Evolutionary conservation across 1,284 basidiomycete species (phyloP), one percentile per base, ranked within the genome.

Genomic region (Puccinia triticina): DNA sequence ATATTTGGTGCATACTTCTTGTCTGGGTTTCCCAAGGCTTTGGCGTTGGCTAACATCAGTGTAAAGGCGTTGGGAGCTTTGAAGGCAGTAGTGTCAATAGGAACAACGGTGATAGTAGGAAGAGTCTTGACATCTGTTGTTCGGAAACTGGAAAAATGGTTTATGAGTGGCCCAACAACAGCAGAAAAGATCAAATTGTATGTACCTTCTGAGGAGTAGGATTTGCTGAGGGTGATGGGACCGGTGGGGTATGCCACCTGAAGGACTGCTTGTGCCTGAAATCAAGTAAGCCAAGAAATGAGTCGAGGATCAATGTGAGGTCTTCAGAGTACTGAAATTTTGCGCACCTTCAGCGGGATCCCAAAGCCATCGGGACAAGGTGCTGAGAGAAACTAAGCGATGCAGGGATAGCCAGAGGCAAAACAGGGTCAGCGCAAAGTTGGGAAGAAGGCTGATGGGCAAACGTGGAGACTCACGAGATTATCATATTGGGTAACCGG

Each of bases 331-430:
- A 16, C 16, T 10, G 5, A 14, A 32, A 34, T 2, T 14, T 32
- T 26, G 23, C 8, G 32, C 5, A 75, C 72, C 72, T 66, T 77
- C 18, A 77, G 46, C 12, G 61, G 77, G 64, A 78, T 78, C 26
- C 77, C 77, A 48, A 78, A 78, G 1, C 77, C 64, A 26, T 78
- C 77, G 50, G 77, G 77, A 66, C 71, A 78, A 48, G 40, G 40
- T 37, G 77, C n/a, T 7, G 77, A 67, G 23, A 78, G 64, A 46
- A 32, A 74, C 72, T 50, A 48, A 40, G 46, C 18, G 14, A 71
- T 16, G n/a, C 3, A 26, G 48, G 21, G 37, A 3, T n/a, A n/a
- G n/a, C n/a, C n/a, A n/a, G n/a, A n/a, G 12, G 40, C 12, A 43
- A 43, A 43, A 12, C 7, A 43, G 12, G 40, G 40, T 43, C 40